A percentile compares a stretch with the other conserved stretches of the same genome.
phyloP scores from a whole-genome alignment of 257 asterid genomes.

The Rehmannia glutinosa region DNA sequence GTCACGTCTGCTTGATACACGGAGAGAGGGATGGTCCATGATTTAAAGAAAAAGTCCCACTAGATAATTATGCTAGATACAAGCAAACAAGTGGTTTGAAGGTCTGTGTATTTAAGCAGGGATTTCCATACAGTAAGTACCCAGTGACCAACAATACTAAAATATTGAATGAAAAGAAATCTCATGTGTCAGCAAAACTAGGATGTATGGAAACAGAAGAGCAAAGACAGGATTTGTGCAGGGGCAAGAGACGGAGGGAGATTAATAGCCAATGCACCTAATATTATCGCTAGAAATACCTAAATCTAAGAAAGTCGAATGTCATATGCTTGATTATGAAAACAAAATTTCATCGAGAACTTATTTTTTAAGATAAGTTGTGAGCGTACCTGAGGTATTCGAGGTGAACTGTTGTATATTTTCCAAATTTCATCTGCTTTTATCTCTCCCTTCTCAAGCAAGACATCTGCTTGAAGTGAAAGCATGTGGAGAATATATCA shows the following conservation, averaged over 20 bases:
- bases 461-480: conserved; percentile 57
- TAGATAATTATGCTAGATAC: neutral
- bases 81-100: neutral
- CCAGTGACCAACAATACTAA: neutral
- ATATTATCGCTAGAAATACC: neutral
- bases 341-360: neutral
- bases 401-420: conserved; percentile 57
- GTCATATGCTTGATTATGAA: conserved; percentile 5
- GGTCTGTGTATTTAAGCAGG: neutral
- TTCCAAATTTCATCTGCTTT: conserved; percentile 85
- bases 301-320: neutral
- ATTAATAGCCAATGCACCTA: neutral
- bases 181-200: neutral
- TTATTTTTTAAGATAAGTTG: conserved; percentile 6
- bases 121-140: neutral
- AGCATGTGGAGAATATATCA: conserved; percentile 22
- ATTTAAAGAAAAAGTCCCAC: neutral
- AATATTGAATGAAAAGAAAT: neutral
- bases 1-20: neutral
- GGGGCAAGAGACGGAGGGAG: neutral
- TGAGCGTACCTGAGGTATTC: conserved; percentile 66
- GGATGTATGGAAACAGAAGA: neutral
- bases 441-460: conserved; percentile 84
- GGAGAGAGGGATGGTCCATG: neutral
- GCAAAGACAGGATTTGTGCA: neutral